phyloP scores from a whole-genome alignment of 495 filamentous ascomycete species.

The Letharia columbiana region DNA sequence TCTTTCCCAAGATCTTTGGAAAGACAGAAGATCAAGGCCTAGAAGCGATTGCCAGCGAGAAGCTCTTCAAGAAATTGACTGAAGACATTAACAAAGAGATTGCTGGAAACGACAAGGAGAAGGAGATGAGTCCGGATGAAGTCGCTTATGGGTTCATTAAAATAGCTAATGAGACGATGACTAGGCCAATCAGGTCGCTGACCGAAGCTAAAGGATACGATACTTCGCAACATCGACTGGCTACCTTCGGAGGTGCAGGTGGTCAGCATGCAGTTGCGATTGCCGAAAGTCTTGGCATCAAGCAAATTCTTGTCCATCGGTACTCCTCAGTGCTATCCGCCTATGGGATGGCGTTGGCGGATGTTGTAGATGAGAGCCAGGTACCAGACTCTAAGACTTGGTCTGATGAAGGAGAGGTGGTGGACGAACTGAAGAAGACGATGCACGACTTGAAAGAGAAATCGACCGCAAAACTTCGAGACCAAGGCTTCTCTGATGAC shows the following conservation, averaged over 20 bases:
- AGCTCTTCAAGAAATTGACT: slow-evolving; percentile 68
- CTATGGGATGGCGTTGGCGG: slow-evolving; percentile 93
- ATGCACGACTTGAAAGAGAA: slow-evolving; percentile 47
- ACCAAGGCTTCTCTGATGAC: slow-evolving; percentile 64
- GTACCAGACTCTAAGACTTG: slow-evolving; percentile 83
- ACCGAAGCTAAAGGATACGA: slow-evolving; percentile 93
- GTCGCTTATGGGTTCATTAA: slow-evolving; percentile 86
- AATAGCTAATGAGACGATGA: slow-evolving; percentile 96
- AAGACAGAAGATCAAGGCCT: slow-evolving; percentile 81
- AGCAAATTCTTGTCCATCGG: slow-evolving; percentile 77
- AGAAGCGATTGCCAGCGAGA: slow-evolving; percentile 67
- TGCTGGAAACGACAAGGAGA: slow-evolving; percentile 42
- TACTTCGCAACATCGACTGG: slow-evolving; percentile 79
- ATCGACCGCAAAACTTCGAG: slow-evolving; percentile 52
- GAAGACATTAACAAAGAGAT: slow-evolving; percentile 64
- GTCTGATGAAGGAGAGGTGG: slow-evolving; percentile 46
- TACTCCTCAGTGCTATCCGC: slow-evolving; percentile 94
- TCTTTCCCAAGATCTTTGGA: slow-evolving; percentile 96
- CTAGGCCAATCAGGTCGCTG: slow-evolving; percentile 78
- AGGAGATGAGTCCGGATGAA: slow-evolving; percentile 75
- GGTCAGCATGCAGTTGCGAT: slow-evolving; percentile 97
- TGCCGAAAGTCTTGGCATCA: slow-evolving; percentile 78
- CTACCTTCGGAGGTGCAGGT: slow-evolving; percentile 90
- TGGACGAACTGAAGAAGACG: slow-evolving; percentile 43
- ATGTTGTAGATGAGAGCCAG: slow-evolving; percentile 88